phyloP scores from a whole-genome alignment of 2,329 filamentous ascomycete genomes.

The Trichoderma simmonsii region DNA sequence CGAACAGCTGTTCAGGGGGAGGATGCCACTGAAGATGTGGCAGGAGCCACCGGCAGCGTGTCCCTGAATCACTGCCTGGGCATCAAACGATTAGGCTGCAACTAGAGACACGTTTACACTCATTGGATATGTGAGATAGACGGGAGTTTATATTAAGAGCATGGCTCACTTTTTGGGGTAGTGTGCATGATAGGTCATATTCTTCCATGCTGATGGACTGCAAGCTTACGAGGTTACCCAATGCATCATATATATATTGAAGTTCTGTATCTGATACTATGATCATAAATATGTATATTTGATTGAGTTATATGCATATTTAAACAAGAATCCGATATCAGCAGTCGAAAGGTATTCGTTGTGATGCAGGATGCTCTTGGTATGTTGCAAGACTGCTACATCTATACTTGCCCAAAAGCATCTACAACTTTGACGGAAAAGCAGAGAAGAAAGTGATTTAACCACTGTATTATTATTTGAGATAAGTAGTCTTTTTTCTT shows the following conservation, averaged over 20 bases:
- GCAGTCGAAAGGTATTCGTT: not conserved
- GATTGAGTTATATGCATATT: not conserved
- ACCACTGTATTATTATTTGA: rapidly evolving
- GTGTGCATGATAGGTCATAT: not conserved
- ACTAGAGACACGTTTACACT: not conserved
- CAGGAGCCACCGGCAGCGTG: not conserved
- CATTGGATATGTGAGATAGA: not conserved
- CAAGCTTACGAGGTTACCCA: not conserved
- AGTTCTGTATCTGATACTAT: not conserved
- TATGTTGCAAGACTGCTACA: not conserved
- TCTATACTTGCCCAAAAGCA: not conserved
- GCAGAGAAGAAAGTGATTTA: not conserved
- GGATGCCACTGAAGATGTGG: not conserved
- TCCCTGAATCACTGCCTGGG: not conserved
- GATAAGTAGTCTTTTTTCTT: no score
- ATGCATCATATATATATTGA: not conserved
- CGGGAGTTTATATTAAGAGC: not conserved
- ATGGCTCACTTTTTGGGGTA: not conserved
- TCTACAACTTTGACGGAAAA: not conserved
- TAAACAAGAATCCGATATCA: not conserved
- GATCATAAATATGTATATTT: not conserved
- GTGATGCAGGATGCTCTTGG: not conserved
- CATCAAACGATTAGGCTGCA: not conserved
- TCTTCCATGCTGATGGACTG: not conserved
- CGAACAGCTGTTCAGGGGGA: conserved; percentile 1